Evolutionary conservation across 2,329 filamentous ascomycete genomes (phyloP).

Genomic region (Huntiella abstrusa): DNA sequence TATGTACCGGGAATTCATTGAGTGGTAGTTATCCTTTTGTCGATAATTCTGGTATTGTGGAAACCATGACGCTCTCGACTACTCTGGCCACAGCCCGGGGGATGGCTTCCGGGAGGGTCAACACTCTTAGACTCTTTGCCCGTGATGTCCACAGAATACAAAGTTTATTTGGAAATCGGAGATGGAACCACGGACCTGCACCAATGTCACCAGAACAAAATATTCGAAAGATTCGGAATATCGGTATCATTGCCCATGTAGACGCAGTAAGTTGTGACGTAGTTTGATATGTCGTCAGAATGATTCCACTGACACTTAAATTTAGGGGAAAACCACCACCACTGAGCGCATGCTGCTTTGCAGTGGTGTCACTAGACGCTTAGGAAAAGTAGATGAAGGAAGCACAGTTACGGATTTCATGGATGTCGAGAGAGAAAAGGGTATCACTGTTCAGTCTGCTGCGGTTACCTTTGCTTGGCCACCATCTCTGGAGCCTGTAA

Average conservation of each 20-base stretch:
- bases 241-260: slow-evolving; percentile 96
- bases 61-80: slow-evolving; percentile 4
- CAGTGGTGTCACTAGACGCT: slow-evolving; percentile 68
- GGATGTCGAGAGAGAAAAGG: slow-evolving; percentile 45
- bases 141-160: neutral
- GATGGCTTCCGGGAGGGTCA: neutral
- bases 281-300: neutral
- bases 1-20: no score
- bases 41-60: neutral
- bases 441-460: slow-evolving; percentile 90
- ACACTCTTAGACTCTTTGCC: neutral
- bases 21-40: no score
- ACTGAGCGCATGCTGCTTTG: slow-evolving; percentile 99
- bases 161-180: slow-evolving; percentile 1
- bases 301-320: slow-evolving; percentile 11
- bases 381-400: slow-evolving; percentile 84
- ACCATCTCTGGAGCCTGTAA: slow-evolving; percentile 15
- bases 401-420: slow-evolving; percentile 96
- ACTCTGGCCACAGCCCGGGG: neutral
- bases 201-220: neutral
- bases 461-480: slow-evolving; percentile 95
- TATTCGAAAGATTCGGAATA: slow-evolving; percentile 47
- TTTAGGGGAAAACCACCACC: slow-evolving; percentile 80
- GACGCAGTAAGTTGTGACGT: slow-evolving; percentile 48
- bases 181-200: slow-evolving; percentile 1